These are phyloP conservation scores for Lepidium didymum DNA, from an alignment of 345 rosid genomes.

Conservation along the genomic window DNA sequence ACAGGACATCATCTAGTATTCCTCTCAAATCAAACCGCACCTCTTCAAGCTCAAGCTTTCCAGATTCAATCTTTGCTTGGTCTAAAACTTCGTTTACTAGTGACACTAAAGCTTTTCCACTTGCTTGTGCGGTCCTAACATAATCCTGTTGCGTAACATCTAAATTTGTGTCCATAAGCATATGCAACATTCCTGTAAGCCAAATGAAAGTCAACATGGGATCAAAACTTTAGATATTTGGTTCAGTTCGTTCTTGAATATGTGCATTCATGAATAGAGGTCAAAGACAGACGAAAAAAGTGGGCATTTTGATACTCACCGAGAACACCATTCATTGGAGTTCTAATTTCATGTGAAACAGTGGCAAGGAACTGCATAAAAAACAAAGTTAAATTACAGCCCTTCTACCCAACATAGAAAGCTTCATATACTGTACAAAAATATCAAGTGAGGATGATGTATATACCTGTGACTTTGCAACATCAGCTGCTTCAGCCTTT, in stretches of 20 bases:
- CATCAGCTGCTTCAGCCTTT: slow-evolving; percentile 90
- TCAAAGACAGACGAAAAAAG: background rate
- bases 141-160: slow-evolving; percentile 89
- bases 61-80: slow-evolving; percentile 94
- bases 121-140: slow-evolving; percentile 86
- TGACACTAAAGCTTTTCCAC: slow-evolving; percentile 90
- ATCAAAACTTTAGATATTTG: background rate
- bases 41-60: slow-evolving; percentile 92
- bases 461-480: slow-evolving; percentile 91
- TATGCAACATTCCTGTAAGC: slow-evolving; percentile 77
- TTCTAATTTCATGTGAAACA: slow-evolving; percentile 96
- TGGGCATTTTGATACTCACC: slow-evolving; percentile 45
- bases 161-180: slow-evolving; percentile 85
- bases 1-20: slow-evolving; percentile 83
- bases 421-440: background rate
- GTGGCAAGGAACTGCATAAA: slow-evolving; percentile 90
- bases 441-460: background rate
- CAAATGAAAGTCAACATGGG: slow-evolving; percentile 18
- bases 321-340: slow-evolving; percentile 98
- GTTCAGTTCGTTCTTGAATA: background rate
- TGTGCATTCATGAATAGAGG: background rate
- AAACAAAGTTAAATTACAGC: slow-evolving; percentile 11
- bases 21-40: slow-evolving; percentile 73
- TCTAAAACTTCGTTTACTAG: slow-evolving; percentile 90
- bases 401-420: background rate